Evolutionary conservation across 345 rosid genomes (phyloP).

Genomic region (Anastatica hierochuntica): DNA sequence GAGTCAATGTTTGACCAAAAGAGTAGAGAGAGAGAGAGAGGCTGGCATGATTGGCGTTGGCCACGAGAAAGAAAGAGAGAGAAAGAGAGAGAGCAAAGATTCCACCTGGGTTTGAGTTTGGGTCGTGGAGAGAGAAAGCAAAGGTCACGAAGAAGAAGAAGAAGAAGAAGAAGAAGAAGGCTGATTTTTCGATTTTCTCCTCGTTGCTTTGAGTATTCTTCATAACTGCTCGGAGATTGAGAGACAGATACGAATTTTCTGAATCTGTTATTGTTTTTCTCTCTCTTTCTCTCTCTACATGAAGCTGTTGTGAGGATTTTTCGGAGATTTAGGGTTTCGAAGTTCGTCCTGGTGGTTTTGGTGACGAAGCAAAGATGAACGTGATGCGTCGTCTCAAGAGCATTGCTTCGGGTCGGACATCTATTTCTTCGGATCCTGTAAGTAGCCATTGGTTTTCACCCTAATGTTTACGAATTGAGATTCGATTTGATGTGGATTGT

Average conservation of each 20-base stretch:
- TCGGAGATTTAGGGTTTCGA: constrained; percentile 26
- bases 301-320: constrained; percentile 14
- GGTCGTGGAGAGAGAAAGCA: constrained; percentile 36
- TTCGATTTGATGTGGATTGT: too few species aligned
- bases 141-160: neutral
- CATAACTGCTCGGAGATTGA: neutral
- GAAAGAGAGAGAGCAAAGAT: constrained; percentile 30
- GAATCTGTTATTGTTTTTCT: constrained; percentile 12
- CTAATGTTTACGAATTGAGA: neutral
- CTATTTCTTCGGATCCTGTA: constrained; percentile 86
- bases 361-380: constrained; percentile 43
- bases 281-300: constrained; percentile 22
- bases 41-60: too few species aligned
- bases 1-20: constrained; percentile 33
- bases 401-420: constrained; percentile 98
- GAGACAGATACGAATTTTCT: constrained; percentile 14
- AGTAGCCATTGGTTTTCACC: constrained; percentile 4
- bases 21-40: too few species aligned
- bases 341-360: too few species aligned
- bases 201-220: neutral
- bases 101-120: constrained; percentile 53
- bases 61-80: too few species aligned
- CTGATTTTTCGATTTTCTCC: neutral
- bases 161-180: too few species aligned
- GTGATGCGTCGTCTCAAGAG: constrained; percentile 98